phyloP scores from a whole-genome alignment of 2,329 filamentous ascomycete genomes.

The Chaetomiaceae sp. region DNA sequence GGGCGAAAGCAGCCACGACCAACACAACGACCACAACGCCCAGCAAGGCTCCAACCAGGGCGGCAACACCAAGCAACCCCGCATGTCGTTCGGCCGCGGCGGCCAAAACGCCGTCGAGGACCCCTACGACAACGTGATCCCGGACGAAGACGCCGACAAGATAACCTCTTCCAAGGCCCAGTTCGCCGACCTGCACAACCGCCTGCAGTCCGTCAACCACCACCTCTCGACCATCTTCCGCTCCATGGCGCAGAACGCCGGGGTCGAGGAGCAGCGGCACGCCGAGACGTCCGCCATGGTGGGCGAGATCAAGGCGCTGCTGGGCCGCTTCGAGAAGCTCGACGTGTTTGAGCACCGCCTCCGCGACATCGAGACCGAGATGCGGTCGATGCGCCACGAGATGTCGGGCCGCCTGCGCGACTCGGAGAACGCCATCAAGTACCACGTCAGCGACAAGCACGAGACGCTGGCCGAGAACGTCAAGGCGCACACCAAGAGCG shows the following conservation, averaged over 20 bases:
- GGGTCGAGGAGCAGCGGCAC: constrained; percentile 53
- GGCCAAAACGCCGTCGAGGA: constrained; percentile 29
- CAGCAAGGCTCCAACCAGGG: constrained; percentile 18
- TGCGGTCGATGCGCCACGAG: constrained; percentile 54
- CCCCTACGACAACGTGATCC: constrained; percentile 39
- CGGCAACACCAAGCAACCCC: constrained; percentile 25
- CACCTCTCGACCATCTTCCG: constrained; percentile 61
- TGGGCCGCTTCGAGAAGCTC: constrained; percentile 35
- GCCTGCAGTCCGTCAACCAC: constrained; percentile 69
- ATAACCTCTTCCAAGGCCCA: constrained; percentile 55
- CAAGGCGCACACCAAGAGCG: constrained; percentile 42
- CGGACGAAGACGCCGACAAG: constrained; percentile 45
- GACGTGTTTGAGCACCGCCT: constrained; percentile 40
- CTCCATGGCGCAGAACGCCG: constrained; percentile 48
- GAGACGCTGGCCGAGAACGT: constrained; percentile 46
- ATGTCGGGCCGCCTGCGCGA: constrained; percentile 46
- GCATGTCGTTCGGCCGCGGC: constrained; percentile 22
- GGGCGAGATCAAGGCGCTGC: constrained; percentile 42
- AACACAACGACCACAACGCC: constrained; percentile 28
- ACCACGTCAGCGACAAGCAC: constrained; percentile 45
- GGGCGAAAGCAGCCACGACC: constrained; percentile 34
- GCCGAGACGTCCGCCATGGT: constrained; percentile 49
- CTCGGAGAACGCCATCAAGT: constrained; percentile 51
- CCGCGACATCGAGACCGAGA: constrained; percentile 52
- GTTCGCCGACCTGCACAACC: constrained; percentile 80